Base-by-base conservation (phyloP, 768 basidiomycete genomes). In the Flagelloscypha sp. region DNA sequence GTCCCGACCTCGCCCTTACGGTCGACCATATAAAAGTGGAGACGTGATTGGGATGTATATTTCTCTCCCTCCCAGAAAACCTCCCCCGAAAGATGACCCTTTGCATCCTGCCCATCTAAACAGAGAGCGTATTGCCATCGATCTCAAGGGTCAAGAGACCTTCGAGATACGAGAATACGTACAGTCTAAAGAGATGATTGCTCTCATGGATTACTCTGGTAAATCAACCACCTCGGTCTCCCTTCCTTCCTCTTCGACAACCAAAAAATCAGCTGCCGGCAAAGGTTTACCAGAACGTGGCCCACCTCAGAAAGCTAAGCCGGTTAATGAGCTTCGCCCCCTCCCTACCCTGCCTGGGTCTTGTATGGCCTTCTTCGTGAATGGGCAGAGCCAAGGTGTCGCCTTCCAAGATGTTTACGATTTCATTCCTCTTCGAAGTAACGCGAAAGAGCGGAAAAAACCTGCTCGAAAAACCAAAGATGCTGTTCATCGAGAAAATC, bases 11-110 rank as follows among this genome's bases (percentile, higher is more conserved):
- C 73, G 76, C 30, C 68, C 80, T 6, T 98, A 95, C 49, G 88
- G 85, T 4, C 57, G 62, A 22, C 46, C 75, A 0, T 94, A 85
- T 52, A 66, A 65, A 35, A 72, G 88, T 1, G 90, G 90, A 5
- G 89, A 97, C 57, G 81, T 92, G 13, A 63, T 98, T 30, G 95
- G 95, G 16, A 81, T 98, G 75, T 86, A 93, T 55, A 87, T 99
- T 34, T 84, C 74, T 24, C 74, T 98, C 6, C 94, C 95, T 3
- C 67, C 73, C 0, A 69, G 70, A 21, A 72, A 76, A 21, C 54
- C 68, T 47, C 67, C 81, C 11, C 57, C 74, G 46, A 59, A 61
- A 29, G 65, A 73, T 24, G 86, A 93, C 50, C 68, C 70, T 1
- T 61, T 76, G 45, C 86, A 95, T 54, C 84, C 93, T 7, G 83